Conservation (phyloP, 1,139 yeast genomes). For the Magnusiomyces ingens region DNA sequence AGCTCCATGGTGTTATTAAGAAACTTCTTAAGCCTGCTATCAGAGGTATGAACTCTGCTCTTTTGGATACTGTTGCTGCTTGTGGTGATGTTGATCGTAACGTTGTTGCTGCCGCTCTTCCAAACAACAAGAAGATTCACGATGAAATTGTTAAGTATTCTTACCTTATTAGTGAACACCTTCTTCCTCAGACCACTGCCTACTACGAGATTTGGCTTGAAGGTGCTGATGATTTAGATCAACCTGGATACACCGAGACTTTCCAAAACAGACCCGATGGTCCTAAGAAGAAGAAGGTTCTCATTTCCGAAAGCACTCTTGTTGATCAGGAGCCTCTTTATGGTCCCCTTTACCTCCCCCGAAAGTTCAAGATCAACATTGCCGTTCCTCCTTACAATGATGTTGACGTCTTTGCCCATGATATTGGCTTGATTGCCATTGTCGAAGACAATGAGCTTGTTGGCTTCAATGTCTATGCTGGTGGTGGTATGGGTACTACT, state of each 20-base stretch:
- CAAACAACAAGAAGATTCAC: conserved; percentile 78
- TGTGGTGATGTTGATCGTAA: conserved; percentile 98
- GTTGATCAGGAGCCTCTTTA: conserved; percentile 75
- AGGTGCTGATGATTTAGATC: conserved; percentile 73
- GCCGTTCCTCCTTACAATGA: conserved; percentile 96
- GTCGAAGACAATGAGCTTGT: conserved; percentile 51
- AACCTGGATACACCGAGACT: conserved; percentile 57
- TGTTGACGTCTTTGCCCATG: conserved; percentile 95
- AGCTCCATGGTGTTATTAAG: conserved; percentile 90
- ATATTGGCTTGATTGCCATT: conserved; percentile 87
- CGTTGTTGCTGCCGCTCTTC: conserved; percentile 86
- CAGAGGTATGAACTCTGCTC: conserved; percentile 84
- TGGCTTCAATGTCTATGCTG: conserved; percentile 86
- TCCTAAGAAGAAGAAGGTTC: conserved; percentile 75
- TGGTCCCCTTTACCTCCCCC: conserved; percentile 82
- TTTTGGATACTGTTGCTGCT: conserved; percentile 93
- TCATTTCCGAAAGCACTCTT: conserved; percentile 58
- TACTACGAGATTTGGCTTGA: conserved; percentile 96
- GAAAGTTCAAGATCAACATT: conserved; percentile 92
- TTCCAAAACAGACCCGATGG: conserved; percentile 73
- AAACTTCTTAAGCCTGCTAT: conserved; percentile 84
- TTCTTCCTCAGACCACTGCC: conserved; percentile 88
- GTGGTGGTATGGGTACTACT: conserved; percentile 99
- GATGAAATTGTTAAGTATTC: conserved; percentile 63
- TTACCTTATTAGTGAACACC: conserved; percentile 62